phyloP scores from a whole-genome alignment of 2,329 filamentous ascomycete species.

The Neonectria neomacrospora region DNA sequence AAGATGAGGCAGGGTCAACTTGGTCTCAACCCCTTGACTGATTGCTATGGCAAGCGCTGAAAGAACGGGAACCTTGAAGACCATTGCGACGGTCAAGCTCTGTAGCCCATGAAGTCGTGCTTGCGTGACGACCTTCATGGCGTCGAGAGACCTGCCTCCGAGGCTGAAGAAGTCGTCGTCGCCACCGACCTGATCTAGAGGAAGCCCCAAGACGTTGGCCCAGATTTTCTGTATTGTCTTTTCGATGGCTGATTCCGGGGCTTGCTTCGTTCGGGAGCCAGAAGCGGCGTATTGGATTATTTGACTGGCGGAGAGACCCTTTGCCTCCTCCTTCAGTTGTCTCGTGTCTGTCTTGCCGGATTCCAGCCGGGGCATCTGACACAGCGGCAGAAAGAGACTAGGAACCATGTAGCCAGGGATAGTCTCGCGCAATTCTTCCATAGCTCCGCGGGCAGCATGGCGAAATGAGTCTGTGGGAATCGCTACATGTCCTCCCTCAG shows the following conservation, averaged over 20 bases:
- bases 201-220: background rate
- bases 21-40: no score
- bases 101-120: background rate
- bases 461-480: background rate
- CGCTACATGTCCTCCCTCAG: background rate
- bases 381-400: background rate
- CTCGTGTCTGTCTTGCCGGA: background rate
- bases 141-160: background rate
- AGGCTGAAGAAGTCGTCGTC: background rate
- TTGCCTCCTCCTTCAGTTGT: background rate
- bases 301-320: background rate
- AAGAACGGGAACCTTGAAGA: background rate
- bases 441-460: background rate
- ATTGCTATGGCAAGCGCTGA: background rate
- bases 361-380: background rate
- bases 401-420: background rate
- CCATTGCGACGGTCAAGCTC: background rate
- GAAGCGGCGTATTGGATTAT: background rate
- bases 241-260: background rate
- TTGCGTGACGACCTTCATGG: background rate
- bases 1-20: background rate
- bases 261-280: background rate
- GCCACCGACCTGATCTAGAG: background rate
- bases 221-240: background rate
- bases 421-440: background rate